phyloP scores from a whole-genome alignment of 2,329 filamentous ascomycete genomes.

The Magnaporthiopsis rhizophila region DNA sequence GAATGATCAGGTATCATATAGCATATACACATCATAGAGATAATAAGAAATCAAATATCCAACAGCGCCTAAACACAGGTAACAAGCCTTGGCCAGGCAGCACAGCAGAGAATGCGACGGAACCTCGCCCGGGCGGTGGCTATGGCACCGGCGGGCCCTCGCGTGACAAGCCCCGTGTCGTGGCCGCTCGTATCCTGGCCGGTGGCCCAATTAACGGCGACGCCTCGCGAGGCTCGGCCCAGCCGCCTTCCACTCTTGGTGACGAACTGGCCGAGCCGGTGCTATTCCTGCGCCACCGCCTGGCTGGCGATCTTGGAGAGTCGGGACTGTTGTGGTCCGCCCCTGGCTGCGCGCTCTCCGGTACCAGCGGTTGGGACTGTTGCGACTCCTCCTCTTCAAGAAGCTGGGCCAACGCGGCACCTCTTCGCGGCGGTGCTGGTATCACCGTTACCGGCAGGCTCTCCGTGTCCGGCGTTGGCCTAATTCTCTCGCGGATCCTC shows the following conservation, averaged over 20 bases:
- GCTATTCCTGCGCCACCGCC: neutral
- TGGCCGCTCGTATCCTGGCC: neutral
- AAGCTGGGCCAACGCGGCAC: slow-evolving; percentile 47
- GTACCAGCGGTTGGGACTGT: neutral
- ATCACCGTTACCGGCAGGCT: slow-evolving; percentile 52
- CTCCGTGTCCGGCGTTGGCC: slow-evolving; percentile 44
- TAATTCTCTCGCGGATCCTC: slow-evolving; percentile 46
- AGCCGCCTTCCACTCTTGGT: no score
- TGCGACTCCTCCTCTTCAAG: slow-evolving; percentile 42
- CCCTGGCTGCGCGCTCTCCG: neutral
- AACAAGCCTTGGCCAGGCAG: neutral
- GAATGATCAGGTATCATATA: neutral
- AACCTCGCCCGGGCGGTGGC: neutral
- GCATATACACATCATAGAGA: neutral
- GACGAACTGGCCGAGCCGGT: neutral
- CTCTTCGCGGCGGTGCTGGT: slow-evolving; percentile 51
- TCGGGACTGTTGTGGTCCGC: neutral
- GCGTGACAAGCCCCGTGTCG: neutral
- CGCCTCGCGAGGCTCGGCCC: no score
- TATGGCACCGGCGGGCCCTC: neutral
- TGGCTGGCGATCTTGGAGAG: neutral
- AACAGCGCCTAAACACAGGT: neutral
- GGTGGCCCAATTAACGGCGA: neutral
- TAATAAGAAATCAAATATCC: no score
- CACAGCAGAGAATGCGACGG: neutral